Base-by-base conservation (phyloP, 1,139 yeast genomes). In the Candida frijolesensis region DNA sequence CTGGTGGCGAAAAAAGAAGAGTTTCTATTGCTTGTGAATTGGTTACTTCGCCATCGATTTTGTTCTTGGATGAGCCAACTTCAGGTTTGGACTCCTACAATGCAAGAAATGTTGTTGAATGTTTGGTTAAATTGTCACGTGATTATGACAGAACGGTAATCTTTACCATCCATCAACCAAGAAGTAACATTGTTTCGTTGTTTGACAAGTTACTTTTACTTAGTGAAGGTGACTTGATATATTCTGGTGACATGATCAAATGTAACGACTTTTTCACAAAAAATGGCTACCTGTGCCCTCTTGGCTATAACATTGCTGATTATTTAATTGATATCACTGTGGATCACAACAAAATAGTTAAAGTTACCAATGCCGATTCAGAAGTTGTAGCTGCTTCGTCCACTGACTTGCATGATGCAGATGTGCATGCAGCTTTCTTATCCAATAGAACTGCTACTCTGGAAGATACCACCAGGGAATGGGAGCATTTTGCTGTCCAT, bases 131-230 rank as follows among this genome's bases (percentile, higher is more conserved):
- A 53, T 77, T 94, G 53, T 90, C 97, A 0, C 77, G 85, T 52
- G 87, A 85, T 58, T 89, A 85, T 65, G 84, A 87, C 54, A 82
- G 98, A 63, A 92, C 99, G 0, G 85, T 94, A 45, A 83, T 94
- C 1, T 87, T 94, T 64, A 90, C 99, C 0, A 94, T 94, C 57
- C 99, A 94, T 70, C 99, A 94, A 65, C 99, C 99, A n/a, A 81
- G 99, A 64, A 89, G 97, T 54, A 94, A 94, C 61, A 92, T 94
- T 64, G 97, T 94, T 29, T 84, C 97, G 0, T 71, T 90, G 50
- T 94, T 94, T 69, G 97, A 92, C 64, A 86, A 87, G 57, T 76
- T 94, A 49, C 68, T 94, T 1, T 72, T 94, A 46, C 76, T 94
- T 49, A 89, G 97, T 39, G 87, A 87, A 56, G 99, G 99, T 53